These are phyloP conservation scores for Bacterosira constricta DNA, from an alignment of 108 stramenopile genomes.

Conservation along the genomic window DNA sequence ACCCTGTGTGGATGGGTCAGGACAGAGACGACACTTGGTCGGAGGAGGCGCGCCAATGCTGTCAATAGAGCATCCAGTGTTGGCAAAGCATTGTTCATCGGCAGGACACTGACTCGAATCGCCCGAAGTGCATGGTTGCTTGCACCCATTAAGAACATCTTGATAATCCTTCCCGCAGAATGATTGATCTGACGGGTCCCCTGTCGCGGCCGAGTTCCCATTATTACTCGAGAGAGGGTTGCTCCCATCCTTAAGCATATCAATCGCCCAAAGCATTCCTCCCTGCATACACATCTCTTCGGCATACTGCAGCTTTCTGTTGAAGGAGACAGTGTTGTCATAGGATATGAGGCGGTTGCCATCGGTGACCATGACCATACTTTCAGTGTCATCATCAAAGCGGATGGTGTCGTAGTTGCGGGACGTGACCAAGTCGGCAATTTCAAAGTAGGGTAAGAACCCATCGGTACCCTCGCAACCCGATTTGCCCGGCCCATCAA, in stretches of 20 bases:
- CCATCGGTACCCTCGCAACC: conserved; percentile 54
- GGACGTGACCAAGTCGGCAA: conserved; percentile 40
- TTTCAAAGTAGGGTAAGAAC: conserved; percentile 50
- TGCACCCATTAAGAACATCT: conserved; percentile 44
- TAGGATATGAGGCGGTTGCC: conserved; percentile 54
- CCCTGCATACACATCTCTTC: conserved; percentile 42
- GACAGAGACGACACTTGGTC: conserved; percentile 47
- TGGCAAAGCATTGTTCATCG: conserved; percentile 42
- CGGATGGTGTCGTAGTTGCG: conserved; percentile 31
- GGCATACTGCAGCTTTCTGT: conserved; percentile 46
- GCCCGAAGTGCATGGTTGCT: conserved; percentile 43
- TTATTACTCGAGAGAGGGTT: conserved; percentile 52
- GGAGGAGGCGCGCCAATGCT: conserved; percentile 47
- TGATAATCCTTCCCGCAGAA: conserved; percentile 50
- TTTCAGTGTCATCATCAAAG: conserved; percentile 44
- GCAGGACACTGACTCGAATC: conserved; percentile 39
- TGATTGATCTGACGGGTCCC: conserved; percentile 41
- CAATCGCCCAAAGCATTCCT: conserved; percentile 52
- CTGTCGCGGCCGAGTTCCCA: conserved; percentile 37
- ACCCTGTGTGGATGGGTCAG: conserved; percentile 51
- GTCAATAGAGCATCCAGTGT: conserved; percentile 48
- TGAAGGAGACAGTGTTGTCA: conserved; percentile 52
- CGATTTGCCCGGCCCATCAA: conserved; percentile 38
- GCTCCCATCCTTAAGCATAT: conserved; percentile 49
- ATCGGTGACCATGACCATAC: conserved; percentile 58